Conservation (phyloP, 805 yeast genomes). For the Wickerhamomyces subpelliculosus region DNA sequence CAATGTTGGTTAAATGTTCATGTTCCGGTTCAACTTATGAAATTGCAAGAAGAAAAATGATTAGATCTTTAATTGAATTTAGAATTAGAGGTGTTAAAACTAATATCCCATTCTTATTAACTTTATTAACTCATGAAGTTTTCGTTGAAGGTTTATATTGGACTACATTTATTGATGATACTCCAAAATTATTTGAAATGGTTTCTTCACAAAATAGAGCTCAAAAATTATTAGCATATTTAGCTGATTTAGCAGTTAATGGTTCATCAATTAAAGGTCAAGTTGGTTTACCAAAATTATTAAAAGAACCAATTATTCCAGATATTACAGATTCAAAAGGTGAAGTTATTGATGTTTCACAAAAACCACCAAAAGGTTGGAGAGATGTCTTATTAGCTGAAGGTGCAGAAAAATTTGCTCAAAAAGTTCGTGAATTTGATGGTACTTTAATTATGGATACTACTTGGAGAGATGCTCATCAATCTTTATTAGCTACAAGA, state of each 20-base stretch:
- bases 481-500: constrained; percentile 93
- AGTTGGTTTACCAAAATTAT: constrained; percentile 82
- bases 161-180: constrained; percentile 98
- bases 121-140: constrained; percentile 83
- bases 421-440: constrained; percentile 72
- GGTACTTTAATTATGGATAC: constrained; percentile 97
- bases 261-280: constrained; percentile 97
- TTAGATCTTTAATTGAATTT: constrained; percentile 93
- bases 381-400: constrained; percentile 76
- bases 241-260: constrained; percentile 91
- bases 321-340: constrained; percentile 57
- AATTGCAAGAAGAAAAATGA: constrained; percentile 95
- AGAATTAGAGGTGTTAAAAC: constrained; percentile 99
- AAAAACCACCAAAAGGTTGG: constrained; percentile 69
- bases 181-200: constrained; percentile 94
- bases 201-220: constrained; percentile 95
- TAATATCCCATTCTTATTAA: constrained; percentile 91
- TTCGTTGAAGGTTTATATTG: constrained; percentile 86
- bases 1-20: constrained; percentile 95
- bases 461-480: constrained; percentile 99
- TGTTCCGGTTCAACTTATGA: constrained; percentile 97
- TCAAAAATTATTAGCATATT: constrained; percentile 81
- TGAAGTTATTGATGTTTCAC: constrained; percentile 53
- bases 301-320: constrained; percentile 72
- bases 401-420: constrained; percentile 89